Base-by-base conservation (phyloP, 139 green algal species). In the Marvania coccoides region DNA sequence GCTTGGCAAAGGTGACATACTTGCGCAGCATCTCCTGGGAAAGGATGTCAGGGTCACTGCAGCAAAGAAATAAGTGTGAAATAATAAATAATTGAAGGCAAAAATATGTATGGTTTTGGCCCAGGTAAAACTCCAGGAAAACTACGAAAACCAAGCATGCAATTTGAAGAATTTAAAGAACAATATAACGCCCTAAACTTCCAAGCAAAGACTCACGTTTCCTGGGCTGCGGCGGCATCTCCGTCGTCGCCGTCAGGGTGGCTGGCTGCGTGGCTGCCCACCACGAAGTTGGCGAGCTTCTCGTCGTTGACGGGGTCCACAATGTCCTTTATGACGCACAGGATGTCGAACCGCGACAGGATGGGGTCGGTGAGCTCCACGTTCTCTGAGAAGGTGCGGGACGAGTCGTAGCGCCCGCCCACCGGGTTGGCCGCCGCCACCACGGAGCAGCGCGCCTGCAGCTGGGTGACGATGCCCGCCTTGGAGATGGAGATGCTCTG, bases 401-500 rank as follows among this genome's bases (percentile, higher is more conserved):
- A 82, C 34, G 91, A 85, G 76, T 99, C 88, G 79, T 99, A 99
- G 42, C 94, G 83, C 0, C 94, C 94, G 47, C 90, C 90, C 23
- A 94, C 78, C 9, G 94, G 94, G 83, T 99, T 99, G 69, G 94
- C 94, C 6, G 94, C 94, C 26, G 94, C 94, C 15, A 99, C 95
- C 28, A 99, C 94, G 2, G 81, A 86, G 83, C 90, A 97, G 56
- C 85, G 87, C 24, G 90, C 90, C 36, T 78, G 71, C 58, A 95
- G 82, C 34, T 72, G 75, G 8, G 88, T 94, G 3, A 95, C 88
- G 57, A 99, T 99, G 76, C 94, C 94, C 8, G 94, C 94, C 81
- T 99, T 99, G 77, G 79, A 92, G 79, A 99, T 97, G 72, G 83
- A 95, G 79, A 99, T 99, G 81, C 72, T 91, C 85, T 99, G 95